Percentiles rank a stretch among this genome's conserved stretches.
phyloP scores from a whole-genome alignment of 2,329 filamentous ascomycete genomes.

The Microthyrium microscopicum region DNA sequence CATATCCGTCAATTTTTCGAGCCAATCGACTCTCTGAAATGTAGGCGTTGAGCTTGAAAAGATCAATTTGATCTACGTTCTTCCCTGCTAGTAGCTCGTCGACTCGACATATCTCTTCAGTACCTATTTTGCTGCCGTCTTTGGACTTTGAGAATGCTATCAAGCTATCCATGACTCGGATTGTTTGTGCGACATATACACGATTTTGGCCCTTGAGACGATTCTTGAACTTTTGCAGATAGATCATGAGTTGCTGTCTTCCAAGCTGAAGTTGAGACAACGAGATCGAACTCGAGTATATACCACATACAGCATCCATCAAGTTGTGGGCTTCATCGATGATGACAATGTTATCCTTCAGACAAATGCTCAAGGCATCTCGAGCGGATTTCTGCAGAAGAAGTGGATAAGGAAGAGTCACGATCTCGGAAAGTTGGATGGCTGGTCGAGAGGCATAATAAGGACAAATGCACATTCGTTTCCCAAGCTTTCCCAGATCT shows the following conservation, averaged over 20 bases:
- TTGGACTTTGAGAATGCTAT: constrained; percentile 48
- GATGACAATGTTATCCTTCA: constrained; percentile 82
- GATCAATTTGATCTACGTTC: constrained; percentile 86
- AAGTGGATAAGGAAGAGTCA: constrained; percentile 84
- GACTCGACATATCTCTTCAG: constrained; percentile 53
- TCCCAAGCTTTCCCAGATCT: constrained; percentile 65
- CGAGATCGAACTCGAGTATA: constrained; percentile 64
- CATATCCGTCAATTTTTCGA: constrained; percentile 86
- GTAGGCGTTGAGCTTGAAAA: constrained; percentile 76
- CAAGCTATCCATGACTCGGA: constrained; percentile 67
- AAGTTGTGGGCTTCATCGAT: constrained; percentile 97
- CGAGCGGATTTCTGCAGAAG: constrained; percentile 74
- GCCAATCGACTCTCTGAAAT: constrained; percentile 84
- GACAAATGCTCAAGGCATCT: constrained; percentile 69
- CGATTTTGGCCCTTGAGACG: constrained; percentile 80
- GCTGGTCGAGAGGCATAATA: constrained; percentile 89
- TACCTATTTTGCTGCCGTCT: constrained; percentile 18
- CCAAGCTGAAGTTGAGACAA: constrained; percentile 57
- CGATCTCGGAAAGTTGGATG: constrained; percentile 61
- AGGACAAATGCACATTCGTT: constrained; percentile 66
- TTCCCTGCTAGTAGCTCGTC: constrained; percentile 63
- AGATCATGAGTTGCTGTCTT: constrained; percentile 59
- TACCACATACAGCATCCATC: constrained; percentile 82
- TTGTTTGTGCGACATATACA: constrained; percentile 76
- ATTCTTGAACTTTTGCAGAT: constrained; percentile 77